Evolutionary conservation across 1,284 basidiomycete genomes (phyloP), one percentile per base, ranked within the genome.

Genomic region (Ceratobasidium sp.): DNA sequence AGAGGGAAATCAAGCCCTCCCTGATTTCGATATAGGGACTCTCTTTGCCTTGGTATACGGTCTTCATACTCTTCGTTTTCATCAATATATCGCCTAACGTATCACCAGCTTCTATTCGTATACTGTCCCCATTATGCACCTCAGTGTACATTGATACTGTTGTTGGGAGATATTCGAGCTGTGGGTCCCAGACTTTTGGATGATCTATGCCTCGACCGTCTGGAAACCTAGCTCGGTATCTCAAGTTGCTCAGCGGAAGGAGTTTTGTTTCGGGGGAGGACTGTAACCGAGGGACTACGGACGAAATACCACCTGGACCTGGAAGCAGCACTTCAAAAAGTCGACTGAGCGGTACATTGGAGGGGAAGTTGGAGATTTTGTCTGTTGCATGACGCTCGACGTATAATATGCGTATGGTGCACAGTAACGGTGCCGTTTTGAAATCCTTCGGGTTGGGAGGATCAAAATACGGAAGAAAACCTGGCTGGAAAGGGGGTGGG

Each of bases 101-200:
- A 13, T 12, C 13, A 13, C 44, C 44, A 13, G 12, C 51, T 39
- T 49, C 72, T 42, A 60, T 53, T 5, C 7, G 26, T 53, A 64
- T 55, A n/a, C 44, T 26, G 6, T 66, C 49, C 26, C 56, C 46
- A n/a, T 42, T 7, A 44, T 42, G 15, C 49, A n/a, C 46, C 12
- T 66, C 33, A 53, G 51, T 44, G 15, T 55, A 63, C 15, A 53
- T 18, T 23, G 13, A 23, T 3, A 61, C 44, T 20, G 6, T 49
- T 2, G 66, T 33, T 15, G 66, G 66, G 20, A 13, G 15, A 39
- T 28, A 68, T 26, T 68, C 46, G 66, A 33, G 33, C n/a, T 68
- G 15, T 20, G 66, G 66, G n/a, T 53, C 66, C 66, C 66, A 68
- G 66, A 3, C 33, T 68, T n/a, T 68, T 39, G 66, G 66, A 33